These are phyloP conservation scores for Saccharum officinarum DNA, from an alignment of 176 grass and related monocot genomes.

Conservation along the genomic window DNA sequence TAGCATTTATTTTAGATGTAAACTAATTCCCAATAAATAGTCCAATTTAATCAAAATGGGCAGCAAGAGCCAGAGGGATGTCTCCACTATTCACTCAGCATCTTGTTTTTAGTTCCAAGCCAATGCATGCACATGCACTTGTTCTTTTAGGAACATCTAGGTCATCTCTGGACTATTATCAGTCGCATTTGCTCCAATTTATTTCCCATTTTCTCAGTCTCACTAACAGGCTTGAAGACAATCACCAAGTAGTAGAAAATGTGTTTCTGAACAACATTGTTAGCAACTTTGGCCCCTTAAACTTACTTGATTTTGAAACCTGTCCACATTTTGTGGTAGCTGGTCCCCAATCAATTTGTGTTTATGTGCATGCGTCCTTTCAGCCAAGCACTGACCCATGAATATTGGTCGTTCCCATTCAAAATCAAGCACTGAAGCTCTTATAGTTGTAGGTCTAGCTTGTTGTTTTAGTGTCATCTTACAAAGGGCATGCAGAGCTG, in stretches of 20 bases:
- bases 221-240: background rate
- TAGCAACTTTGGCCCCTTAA: background rate
- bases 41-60: background rate
- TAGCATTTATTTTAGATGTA: background rate
- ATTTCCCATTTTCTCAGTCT: background rate
- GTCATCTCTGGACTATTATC: background rate
- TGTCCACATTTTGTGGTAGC: background rate
- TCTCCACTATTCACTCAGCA: background rate
- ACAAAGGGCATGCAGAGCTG: background rate
- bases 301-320: background rate
- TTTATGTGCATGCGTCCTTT: background rate
- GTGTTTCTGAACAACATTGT: background rate
- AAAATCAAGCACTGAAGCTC: background rate
- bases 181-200: background rate
- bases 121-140: background rate
- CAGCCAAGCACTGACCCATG: background rate
- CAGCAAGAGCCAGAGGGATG: background rate
- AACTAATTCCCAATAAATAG: background rate
- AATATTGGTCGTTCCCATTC: background rate
- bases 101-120: background rate
- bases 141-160: background rate
- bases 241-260: no score
- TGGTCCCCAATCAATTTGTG: background rate
- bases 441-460: background rate
- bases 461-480: background rate